Base-by-base conservation (phyloP, 352 stramenopile species). In the Stramenopiles sp. region DNA sequence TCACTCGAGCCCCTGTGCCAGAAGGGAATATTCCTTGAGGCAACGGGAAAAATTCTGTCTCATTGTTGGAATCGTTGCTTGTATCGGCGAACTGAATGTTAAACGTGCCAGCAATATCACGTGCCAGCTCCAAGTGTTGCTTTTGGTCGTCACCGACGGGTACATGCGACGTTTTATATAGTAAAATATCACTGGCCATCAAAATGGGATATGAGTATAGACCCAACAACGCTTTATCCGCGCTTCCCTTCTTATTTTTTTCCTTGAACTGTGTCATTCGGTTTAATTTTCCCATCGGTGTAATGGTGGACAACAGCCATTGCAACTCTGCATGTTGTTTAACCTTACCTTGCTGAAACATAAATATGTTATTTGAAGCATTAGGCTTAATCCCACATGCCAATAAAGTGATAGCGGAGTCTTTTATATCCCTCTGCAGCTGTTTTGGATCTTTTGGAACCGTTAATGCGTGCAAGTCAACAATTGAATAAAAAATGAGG, bases 191-290 rank as follows among this genome's bases (percentile, higher is more conserved):
- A 0, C 96, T 93, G 22, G 96, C 95, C 96, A 99, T 99, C 33
- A 99, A 90, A 67, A 98, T 91, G 0, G 97, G 97, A 85, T 99
- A 99, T 27, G 93, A 92, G 81, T 99, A 91, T 32, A 99, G 86
- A n/a, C 95, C 95, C 30, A 97, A 32, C 84, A 1, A 91, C 92
- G 71, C 94, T 87, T 32, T 83, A 22, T 81, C 67, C 0, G 81
- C 82, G 30, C 76, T 67, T 1, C 81, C 7, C 14, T 32, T 80
- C 75, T 92, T 90, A 25, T 91, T 86, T 87, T 99, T 99, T 82
- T 99, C 94, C 87, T 99, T 99, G 88, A 97, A 99, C 88, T 99
- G 97, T 81, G 97, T 99, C 96, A 99, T 99, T 81, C 96, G 92
- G 84, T 99, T 92, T 44, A 99, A 87, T 93, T 95, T 98, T 75